Percentiles rank a stretch among this genome's conserved stretches.
phyloP scores from a whole-genome alignment of 1,284 basidiomycete species.

The Cerioporus squamosus region DNA sequence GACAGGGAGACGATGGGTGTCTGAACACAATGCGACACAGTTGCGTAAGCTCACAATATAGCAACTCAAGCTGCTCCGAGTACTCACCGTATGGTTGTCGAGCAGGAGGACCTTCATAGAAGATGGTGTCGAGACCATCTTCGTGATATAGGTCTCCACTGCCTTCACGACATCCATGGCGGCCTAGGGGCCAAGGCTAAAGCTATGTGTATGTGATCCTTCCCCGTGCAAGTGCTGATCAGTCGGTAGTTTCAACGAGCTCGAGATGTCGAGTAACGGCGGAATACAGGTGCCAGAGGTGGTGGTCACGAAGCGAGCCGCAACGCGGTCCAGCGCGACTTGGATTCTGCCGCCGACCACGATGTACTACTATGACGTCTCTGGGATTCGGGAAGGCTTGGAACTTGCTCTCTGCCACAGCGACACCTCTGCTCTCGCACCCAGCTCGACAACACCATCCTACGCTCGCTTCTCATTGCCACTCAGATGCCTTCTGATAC shows the following conservation, averaged over 20 bases:
- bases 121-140: constrained; percentile 84
- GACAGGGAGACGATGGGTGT: constrained; percentile 98
- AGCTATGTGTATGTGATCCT: no score
- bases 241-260: no score
- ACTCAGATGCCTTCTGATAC: not conserved
- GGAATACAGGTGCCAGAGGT: no score
- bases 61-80: not conserved
- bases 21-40: constrained; percentile 47
- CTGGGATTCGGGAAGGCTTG: not conserved
- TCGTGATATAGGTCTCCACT: constrained; percentile 91
- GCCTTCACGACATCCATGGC: constrained; percentile 96
- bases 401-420: constrained; percentile 2
- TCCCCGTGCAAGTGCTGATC: no score
- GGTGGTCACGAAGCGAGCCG: not conserved
- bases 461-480: no score
- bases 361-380: not conserved
- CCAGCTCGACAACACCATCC: not conserved
- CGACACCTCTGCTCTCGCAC: not conserved
- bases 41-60: not conserved
- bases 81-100: constrained; percentile 90
- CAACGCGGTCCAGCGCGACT: constrained; percentile 19
- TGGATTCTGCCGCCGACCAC: not conserved
- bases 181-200: no score
- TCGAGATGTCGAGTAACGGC: no score
- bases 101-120: constrained; percentile 98